Base-by-base conservation (phyloP, 139 green algal species). In the Auxenochlorella pyrenoidosa region DNA sequence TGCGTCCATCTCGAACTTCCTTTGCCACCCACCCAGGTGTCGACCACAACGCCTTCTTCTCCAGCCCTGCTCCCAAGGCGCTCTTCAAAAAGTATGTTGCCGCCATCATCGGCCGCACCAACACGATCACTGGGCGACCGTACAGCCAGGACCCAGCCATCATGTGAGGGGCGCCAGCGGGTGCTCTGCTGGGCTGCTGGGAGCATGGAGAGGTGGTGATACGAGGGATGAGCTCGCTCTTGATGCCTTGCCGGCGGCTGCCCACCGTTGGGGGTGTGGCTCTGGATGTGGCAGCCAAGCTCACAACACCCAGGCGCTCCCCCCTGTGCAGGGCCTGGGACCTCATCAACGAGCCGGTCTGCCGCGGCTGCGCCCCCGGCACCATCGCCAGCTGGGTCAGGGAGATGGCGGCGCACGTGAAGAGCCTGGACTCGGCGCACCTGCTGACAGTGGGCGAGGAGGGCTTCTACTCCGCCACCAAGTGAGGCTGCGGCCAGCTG, bases 311-410 rank as follows among this genome's bases (percentile, higher is more conserved):
- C 15, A 63, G 6, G 47, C 18, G 0, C 66, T 40, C 66, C 66
- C 66, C 13, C 32, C 66, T 73, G 3, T n/a, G 22, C 75, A 81
- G 75, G 75, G 79, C 79, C 24, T 84, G 79, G 94, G 89, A 95
- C 87, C 88, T 98, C 0, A 92, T 97, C 43, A 98, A 98, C 79
- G 95, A 98, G 90, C 95, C 95, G 1, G 43, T 63, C 32, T 86
- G 80, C 80, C 60, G 63, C 10, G 65, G 21, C 63, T 77, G 80
- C 80, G 28, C 80, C 0, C 30, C 82, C 60, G 89, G 80, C 60
- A 86, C 73, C 58, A 77, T 92, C 43, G 87, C 82, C 41, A 40
- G 38, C 16, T 95, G 91, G 91, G 78, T 92, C 21, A 41, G 88
- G 30, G 86, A 87, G 41, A 93, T 94, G 90, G 87, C 89, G 0